These are phyloP conservation scores for Gossypium thurberi DNA, from an alignment of 345 rosid species.

Conservation along the genomic window DNA sequence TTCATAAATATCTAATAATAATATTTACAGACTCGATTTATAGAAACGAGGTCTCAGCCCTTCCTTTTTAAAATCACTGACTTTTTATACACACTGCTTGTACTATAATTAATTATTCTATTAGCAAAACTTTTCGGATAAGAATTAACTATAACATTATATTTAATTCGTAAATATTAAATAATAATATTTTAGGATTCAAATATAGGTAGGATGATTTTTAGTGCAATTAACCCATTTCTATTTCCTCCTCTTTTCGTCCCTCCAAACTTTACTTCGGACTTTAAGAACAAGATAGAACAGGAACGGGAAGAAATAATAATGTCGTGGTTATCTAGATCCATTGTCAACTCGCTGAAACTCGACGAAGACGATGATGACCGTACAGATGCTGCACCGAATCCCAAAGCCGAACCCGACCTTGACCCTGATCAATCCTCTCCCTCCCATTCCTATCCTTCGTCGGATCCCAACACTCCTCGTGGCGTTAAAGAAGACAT, in stretches of 20 bases:
- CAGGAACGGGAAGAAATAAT: not conserved
- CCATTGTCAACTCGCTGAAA: conserved; percentile 53
- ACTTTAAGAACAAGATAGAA: not conserved
- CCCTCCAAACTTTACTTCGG: too few species aligned
- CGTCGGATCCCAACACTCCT: conserved; percentile 24
- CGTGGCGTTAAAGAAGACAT: conserved; percentile 87
- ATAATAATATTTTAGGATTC: too few species aligned
- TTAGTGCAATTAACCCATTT: too few species aligned
- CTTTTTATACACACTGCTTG: too few species aligned
- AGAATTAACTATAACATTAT: too few species aligned
- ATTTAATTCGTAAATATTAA: too few species aligned
- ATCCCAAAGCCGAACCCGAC: conserved; percentile 12
- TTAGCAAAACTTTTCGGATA: too few species aligned
- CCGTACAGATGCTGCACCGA: not conserved
- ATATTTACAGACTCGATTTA: too few species aligned
- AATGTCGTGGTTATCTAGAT: conserved; percentile 70
- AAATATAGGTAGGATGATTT: too few species aligned
- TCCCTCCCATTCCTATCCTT: conserved; percentile 12
- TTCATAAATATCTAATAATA: too few species aligned
- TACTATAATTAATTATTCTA: too few species aligned
- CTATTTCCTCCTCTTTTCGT: too few species aligned
- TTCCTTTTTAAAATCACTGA: accelerated
- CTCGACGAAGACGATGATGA: conserved; percentile 28
- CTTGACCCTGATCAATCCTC: conserved; percentile 11
- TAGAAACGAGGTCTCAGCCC: accelerated